Percentiles rank a stretch among this genome's conserved stretches.
Conservation (phyloP, 139 green algal genomes). For the Volvox reticuliferus region DNA sequence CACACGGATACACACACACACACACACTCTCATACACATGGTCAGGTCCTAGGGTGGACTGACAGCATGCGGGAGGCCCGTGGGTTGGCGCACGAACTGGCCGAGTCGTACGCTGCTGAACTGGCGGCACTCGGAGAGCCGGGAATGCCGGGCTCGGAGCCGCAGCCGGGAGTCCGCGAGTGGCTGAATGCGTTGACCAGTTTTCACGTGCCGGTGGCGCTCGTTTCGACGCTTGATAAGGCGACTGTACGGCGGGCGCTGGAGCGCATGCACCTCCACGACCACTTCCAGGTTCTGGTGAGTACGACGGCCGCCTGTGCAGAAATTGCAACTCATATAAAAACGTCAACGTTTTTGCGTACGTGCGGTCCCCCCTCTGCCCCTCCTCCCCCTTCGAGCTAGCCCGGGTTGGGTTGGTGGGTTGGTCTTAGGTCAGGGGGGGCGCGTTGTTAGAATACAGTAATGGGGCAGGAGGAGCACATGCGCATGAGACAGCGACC, state of each 20-base stretch:
- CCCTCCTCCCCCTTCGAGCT: too few species aligned
- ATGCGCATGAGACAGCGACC: too few species aligned
- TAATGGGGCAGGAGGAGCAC: too few species aligned
- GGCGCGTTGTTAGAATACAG: too few species aligned
- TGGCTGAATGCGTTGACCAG: conserved; percentile 78
- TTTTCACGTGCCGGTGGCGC: conserved; percentile 76
- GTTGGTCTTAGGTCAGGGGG: too few species aligned
- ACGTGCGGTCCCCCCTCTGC: too few species aligned
- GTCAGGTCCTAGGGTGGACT: conserved; percentile 77
- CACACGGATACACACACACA: too few species aligned
- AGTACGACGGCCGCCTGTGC: too few species aligned
- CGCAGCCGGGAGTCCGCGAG: conserved; percentile 63
- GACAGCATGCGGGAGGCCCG: conserved; percentile 63
- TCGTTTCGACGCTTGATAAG: conserved; percentile 74
- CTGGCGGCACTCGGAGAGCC: conserved; percentile 45
- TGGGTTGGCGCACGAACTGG: conserved; percentile 72
- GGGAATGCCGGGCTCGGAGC: background rate
- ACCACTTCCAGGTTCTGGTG: conserved; percentile 72
- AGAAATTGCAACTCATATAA: too few species aligned
- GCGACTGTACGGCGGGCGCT: conserved; percentile 59
- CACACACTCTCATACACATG: background rate
- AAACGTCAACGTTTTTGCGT: too few species aligned
- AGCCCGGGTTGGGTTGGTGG: too few species aligned
- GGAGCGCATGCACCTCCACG: conserved; percentile 69
- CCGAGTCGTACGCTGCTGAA: conserved; percentile 54